phyloP scores from a whole-genome alignment of 768 basidiomycete species.

The Suillus fuscotomentosus region DNA sequence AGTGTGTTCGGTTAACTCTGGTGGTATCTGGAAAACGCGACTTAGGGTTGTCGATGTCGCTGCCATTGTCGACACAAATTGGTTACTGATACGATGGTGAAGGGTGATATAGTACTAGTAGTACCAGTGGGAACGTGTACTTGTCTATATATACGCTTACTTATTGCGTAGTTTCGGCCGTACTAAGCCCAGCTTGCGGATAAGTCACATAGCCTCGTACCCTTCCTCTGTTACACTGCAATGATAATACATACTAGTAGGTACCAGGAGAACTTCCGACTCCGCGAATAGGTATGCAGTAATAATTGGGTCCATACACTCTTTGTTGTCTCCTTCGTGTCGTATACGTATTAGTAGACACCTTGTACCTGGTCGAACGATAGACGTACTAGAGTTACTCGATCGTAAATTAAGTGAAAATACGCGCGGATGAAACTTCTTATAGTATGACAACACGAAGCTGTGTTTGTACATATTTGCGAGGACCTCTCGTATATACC shows the following conservation, averaged over 20 bases:
- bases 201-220: neutral
- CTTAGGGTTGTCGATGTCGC: constrained; percentile 4
- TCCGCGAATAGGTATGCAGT: neutral
- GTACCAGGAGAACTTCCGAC: neutral
- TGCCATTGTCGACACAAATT: neutral
- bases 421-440: neutral
- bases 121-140: neutral
- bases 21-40: constrained; percentile 41
- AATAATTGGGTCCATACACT: neutral
- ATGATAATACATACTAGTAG: too few relatives aligned
- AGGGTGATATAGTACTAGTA: neutral
- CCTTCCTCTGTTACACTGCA: too few relatives aligned
- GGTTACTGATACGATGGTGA: neutral
- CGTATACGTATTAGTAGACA: too few relatives aligned
- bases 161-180: neutral
- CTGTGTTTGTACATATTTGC: neutral
- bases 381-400: neutral
- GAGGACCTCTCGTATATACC: neutral
- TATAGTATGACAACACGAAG: neutral
- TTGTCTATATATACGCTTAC: neutral
- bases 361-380: neutral
- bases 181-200: neutral
- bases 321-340: too few relatives aligned
- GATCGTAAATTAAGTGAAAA: neutral
- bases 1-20: constrained; percentile 59